Conservation (phyloP, 73 alveolate species). For the Symbiodinium natans region DNA sequence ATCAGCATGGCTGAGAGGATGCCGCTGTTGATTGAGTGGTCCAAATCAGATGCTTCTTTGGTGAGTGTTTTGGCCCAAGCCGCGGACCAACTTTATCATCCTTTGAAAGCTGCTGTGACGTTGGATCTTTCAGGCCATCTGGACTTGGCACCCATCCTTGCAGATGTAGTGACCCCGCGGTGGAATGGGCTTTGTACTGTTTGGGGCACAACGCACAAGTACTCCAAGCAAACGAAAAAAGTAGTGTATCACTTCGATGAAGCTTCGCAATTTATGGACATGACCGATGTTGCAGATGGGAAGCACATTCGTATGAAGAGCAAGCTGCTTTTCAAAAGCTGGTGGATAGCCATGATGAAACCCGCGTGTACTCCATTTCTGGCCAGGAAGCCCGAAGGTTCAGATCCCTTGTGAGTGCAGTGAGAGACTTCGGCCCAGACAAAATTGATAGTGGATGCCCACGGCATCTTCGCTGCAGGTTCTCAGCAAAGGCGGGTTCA, state of each 20-base stretch:
- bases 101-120: slow-evolving; percentile 26
- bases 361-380: not conserved
- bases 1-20: slow-evolving; percentile 28
- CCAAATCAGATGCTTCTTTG: not conserved
- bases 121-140: slow-evolving; percentile 25
- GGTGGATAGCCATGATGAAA: not conserved
- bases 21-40: not conserved
- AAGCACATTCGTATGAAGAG: not conserved
- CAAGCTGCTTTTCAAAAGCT: slow-evolving; percentile 33
- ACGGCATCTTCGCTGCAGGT: not conserved
- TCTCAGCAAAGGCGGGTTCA: slow-evolving; percentile 1
- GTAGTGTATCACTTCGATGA: slow-evolving; percentile 21
- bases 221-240: not conserved
- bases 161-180: not conserved
- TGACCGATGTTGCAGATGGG: not conserved
- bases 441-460: not conserved
- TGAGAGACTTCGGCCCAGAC: not conserved
- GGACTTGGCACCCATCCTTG: slow-evolving; percentile 3
- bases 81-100: not conserved
- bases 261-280: slow-evolving; percentile 3
- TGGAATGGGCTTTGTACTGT: not conserved
- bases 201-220: slow-evolving; percentile 40
- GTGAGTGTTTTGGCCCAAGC: not conserved
- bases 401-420: not conserved
- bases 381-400: not conserved